Base-by-base conservation (phyloP, 2,329 filamentous ascomycete species). In the Ampelomyces quisqualis region DNA sequence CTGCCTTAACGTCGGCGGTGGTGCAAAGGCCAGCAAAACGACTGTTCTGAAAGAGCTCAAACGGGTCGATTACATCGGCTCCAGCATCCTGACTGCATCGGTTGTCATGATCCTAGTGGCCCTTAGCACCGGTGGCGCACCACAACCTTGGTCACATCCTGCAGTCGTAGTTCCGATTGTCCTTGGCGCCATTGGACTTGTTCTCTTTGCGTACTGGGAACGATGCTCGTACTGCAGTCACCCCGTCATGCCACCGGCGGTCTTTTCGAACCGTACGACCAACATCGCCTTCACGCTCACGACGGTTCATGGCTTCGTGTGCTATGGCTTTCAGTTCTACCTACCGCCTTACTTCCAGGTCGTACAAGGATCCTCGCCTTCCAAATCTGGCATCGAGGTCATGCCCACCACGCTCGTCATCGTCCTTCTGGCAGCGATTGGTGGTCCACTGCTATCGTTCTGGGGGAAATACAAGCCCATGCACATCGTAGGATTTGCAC, bases 231-330 rank as follows among this genome's bases (percentile, higher is more conserved):
- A 39, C 24, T 60, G 55, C 49, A 42, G 42, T 5, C 23, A 62
- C 28, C 63, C 62, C 0, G 67, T 70, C 13, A 70, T 78, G 47
- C 73, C 73, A 1, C 58, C 62, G 1, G 55, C 60, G 15, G 62
- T 78, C 20, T 76, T 79, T 54, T 57, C 49, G 1, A 74, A 72
- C 50, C 63, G 70, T 3, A 75, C 73, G 51, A 55, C 60, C 1
- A 46, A 53, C 19, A 56, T 65, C 18, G 59, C 62, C 30, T 73
- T 71, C 44, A 52, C 47, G 10, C 49, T 67, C 5, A 63, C 56
- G 3, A 45, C 66, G 2, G 63, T 70, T 17, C 55, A 60, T 18
- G 55, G 55, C 13, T 58, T 64, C 34, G 39, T 64, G 14, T 53
- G 51, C 0, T 62, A 62, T 24, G 52, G 60, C 10, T 48, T 63